A percentile compares a stretch with the other conserved stretches of the same genome.
phyloP scores from a whole-genome alignment of 2,329 filamentous ascomycete genomes.

The Alternaria triticina region DNA sequence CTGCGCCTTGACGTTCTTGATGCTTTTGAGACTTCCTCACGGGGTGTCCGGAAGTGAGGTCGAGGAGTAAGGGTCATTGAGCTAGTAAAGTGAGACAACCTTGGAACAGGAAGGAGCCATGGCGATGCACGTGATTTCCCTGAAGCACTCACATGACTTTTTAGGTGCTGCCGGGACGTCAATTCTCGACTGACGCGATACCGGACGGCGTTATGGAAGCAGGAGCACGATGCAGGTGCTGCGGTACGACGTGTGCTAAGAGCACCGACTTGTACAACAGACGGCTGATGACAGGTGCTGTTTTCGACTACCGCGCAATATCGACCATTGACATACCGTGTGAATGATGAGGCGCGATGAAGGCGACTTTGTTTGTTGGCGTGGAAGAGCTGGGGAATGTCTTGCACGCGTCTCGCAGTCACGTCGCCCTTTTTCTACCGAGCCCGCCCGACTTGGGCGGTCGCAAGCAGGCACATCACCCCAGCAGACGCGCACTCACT shows the following conservation, averaged over 20 bases:
- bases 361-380: neutral
- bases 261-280: slow-evolving; percentile 6
- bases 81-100: neutral
- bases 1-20: neutral
- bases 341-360: neutral
- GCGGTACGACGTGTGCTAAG: slow-evolving; percentile 16
- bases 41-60: neutral
- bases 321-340: neutral
- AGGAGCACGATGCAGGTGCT: slow-evolving; percentile 11
- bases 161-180: neutral
- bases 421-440: slow-evolving; percentile 9
- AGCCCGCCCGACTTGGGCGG: slow-evolving; percentile 10
- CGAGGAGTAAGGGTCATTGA: neutral
- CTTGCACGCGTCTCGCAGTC: neutral
- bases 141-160: neutral
- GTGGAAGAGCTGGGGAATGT: neutral
- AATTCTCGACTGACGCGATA: neutral
- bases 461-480: slow-evolving; percentile 10
- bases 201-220: neutral
- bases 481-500: slow-evolving; percentile 22
- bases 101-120: neutral
- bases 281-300: neutral
- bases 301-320: neutral
- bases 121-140: neutral
- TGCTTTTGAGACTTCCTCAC: neutral